Evolutionary conservation across 176 grass and related monocot genomes (phyloP).

Genomic region (Alloteropsis semialata): DNA sequence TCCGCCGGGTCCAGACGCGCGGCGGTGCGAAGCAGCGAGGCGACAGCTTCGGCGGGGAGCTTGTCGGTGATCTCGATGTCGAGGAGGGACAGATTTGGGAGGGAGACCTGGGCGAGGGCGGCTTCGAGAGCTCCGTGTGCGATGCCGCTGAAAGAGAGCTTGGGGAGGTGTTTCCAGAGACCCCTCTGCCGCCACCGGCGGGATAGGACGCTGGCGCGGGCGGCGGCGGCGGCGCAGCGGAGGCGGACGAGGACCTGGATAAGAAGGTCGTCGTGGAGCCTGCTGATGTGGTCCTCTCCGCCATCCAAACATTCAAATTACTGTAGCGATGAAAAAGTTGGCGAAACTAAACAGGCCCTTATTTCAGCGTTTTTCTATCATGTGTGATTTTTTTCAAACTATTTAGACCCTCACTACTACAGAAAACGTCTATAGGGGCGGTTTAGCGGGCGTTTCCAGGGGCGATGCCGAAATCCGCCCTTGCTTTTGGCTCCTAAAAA

Average conservation of each 20-base stretch:
- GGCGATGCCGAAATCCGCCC: no score
- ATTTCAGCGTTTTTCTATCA: no score
- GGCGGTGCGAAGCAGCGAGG: background rate
- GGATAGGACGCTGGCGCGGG: background rate
- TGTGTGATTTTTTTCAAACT: no score
- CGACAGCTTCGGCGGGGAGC: background rate
- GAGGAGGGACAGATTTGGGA: background rate
- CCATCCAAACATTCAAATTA: no score
- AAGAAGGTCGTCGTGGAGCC: conserved; percentile 11
- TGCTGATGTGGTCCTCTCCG: background rate
- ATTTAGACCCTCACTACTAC: no score
- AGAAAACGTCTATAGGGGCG: no score
- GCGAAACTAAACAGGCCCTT: no score
- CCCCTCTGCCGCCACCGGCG: background rate
- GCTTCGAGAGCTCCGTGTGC: background rate
- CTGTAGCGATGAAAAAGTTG: no score
- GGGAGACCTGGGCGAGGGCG: conserved; percentile 9
- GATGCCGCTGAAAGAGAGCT: background rate
- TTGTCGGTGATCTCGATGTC: background rate
- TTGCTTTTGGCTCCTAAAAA: no score
- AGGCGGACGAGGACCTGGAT: conserved; percentile 1
- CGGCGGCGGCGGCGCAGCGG: conserved; percentile 7
- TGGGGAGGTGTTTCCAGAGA: background rate
- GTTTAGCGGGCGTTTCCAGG: no score
- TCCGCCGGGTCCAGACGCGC: background rate